Evolutionary conservation across 2,329 filamentous ascomycete species (phyloP), one percentile per base, ranked within the genome.

Genomic region (Pezicula radicicola): DNA sequence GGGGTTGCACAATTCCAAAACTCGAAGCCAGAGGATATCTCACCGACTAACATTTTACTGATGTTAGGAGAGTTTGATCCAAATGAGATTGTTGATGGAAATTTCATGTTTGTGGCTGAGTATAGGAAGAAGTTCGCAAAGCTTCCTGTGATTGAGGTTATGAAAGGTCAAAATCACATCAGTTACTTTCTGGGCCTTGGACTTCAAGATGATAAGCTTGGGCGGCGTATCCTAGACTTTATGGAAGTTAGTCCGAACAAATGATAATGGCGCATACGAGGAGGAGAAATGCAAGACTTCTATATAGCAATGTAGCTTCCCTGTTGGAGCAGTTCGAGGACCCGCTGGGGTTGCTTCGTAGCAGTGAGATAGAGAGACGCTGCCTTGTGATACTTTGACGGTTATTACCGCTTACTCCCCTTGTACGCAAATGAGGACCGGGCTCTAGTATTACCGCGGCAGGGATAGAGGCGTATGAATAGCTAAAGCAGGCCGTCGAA

Each of bases 161-260:
- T 59, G 48, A 50, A 40, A 40, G 56, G 56, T n/a, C 58, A 60
- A 10, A 60, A 60, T 27, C 57, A 59, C 27, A 55, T 58, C 16
- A 53, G 53, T n/a, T 53, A 60, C 39, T 52, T 45, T 9, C 39
- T 60, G 16, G 58, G 50, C 7, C 35, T 60, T n/a, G 58, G 58
- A 3, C 46, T 59, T 7, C 30, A 28, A 13, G 46, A 35, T 39
- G 46, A 48, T 40, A 40, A 21, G 35, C 15, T 48, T 48, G 46
- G 46, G 28, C 30, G 18, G 19, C 16, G 46, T 19, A 48, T 48
- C 25, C 37, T 48, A 19, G 35, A 25, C 50, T 50, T 60, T 58
- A 1, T 59, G 21, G 21, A 21, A 3, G 21, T 21, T 5, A 21
- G 5, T 21, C 21, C 21, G 3, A 5, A 21, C 21, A 21, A 21